A percentile compares a stretch with the other conserved stretches of the same genome.
These are phyloP conservation scores for Herpetospermum pedunculosum DNA, from an alignment of 306 rosid genomes.

Conservation along the genomic window DNA sequence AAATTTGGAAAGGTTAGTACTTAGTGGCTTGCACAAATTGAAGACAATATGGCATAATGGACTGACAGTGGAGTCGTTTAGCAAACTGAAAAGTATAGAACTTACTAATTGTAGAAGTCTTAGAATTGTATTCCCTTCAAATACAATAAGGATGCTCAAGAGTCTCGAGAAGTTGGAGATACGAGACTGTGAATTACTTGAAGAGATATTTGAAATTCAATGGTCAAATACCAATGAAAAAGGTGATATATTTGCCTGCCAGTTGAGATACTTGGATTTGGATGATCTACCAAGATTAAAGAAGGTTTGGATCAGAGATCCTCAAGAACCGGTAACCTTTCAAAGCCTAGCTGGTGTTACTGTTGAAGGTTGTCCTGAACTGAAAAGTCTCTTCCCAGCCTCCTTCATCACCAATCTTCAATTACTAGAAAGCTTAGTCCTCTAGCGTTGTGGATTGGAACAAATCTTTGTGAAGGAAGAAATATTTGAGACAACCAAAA, in stretches of 20 bases:
- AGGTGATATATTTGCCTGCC: background rate
- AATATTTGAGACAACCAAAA: background rate
- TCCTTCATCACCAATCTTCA: background rate
- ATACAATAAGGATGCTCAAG: background rate
- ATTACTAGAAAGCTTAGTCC: background rate
- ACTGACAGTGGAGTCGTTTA: background rate
- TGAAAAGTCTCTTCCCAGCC: background rate
- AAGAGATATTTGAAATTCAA: background rate
- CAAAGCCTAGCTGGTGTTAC: background rate
- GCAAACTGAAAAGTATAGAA: background rate
- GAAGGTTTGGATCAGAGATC: background rate
- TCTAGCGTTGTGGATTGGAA: background rate
- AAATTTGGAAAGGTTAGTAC: background rate
- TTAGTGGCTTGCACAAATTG: background rate
- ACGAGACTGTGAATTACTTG: background rate
- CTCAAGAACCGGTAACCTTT: background rate
- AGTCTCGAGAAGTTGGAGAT: background rate
- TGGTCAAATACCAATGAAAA: background rate
- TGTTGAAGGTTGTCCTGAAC: background rate
- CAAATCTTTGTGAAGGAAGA: background rate
- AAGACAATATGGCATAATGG: conserved; percentile 3
- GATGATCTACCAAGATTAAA: background rate
- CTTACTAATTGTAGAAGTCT: background rate
- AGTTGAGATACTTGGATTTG: background rate
- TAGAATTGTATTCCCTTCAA: background rate